Evolutionary conservation across 2,329 filamentous ascomycete genomes (phyloP), one percentile per base, ranked within the genome.

Genomic region (Claviceps digitariae): DNA sequence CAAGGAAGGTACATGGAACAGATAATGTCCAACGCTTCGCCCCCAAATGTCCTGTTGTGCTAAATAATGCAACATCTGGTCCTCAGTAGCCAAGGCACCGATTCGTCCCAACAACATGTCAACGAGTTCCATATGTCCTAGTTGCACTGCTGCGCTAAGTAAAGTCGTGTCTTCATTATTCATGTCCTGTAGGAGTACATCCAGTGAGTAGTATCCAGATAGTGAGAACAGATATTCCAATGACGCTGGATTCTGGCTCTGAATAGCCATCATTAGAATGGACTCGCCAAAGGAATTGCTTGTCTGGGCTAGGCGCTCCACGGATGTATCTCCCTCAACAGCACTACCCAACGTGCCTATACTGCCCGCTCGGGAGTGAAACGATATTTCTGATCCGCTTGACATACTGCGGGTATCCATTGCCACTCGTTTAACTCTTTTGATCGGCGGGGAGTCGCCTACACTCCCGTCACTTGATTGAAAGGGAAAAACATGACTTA

Each of bases 401-500:
- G 91, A 96, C 66, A 94, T 78, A 61, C 91, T 96, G 59, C 90
- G 76, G 17, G 86, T 86, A 63, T 95, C 89, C 86, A 96, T 86
- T 0, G 89, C 87, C 0, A 97, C 91, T 59, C 78, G 88, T 67
- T 93, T 94, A 38, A 78, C 70, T 59, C 77, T 79, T 54, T 80
- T 81, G 2, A 64, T 52, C 3, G 68, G 62, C 9, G 61, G 56
- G 2, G 65, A 60, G 52, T 71, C 67, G 2, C 66, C 63, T 34
- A 63, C 74, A 45, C 70, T 66, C 55, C 80, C 79, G 53, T 77
- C 63, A 23, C 65, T 64, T 10, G 60, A 58, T 64, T 95, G 87
- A 57, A 95, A 97, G 0, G 90, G 91, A 60, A 96, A 96, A 1
- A 97, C 90, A 64, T 97, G 91, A 51, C 84, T 79, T 4, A 97